Evolutionary conservation across 371 early-diverging fungal genomes (phyloP), one percentile per base, ranked within the genome.

Genomic region (Actinomucor elegans): DNA sequence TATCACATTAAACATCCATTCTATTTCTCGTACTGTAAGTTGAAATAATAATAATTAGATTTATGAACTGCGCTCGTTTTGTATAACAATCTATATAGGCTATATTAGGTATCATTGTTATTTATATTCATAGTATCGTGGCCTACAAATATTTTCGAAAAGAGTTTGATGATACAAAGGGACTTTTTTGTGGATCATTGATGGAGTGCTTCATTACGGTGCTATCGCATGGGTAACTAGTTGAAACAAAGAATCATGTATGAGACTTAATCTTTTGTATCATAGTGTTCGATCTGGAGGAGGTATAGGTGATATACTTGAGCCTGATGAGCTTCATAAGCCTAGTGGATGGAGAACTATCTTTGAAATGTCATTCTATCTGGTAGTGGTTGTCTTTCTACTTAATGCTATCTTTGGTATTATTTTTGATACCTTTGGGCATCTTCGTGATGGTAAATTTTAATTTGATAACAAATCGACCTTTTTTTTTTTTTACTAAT

Each of bases 381-480:
- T 83, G 42, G 60, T 83, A 12, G 83, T 83, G 0, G 71, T 83
- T 28, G 79, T 83, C 4, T 80, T 83, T 38, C 58, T 83, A 20
- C 35, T 80, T 27, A 83, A 83, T 61, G 83, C 77, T 11, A 79
- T 83, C 34, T 83, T 83, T 57, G 83, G 83, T 77, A 77, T 81
- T 32, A 80, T 83, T 20, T 83, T 83, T 53, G 83, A 83, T 43
- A 83, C 80, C 0, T 83, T 83, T 64, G 83, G 80, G 14, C 76
- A 77, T 57, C 67, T 83, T 17, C 71, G 83, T 55, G 80, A 83
- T 59, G 80, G 67, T 67, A 71, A 59, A 52, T 38, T 20, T 23
- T 43, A 15, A 26, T 28, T 2, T 9, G 20, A 37, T 37, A 0
- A 26, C 9, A 15, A 28, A 35, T 44, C 5, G 2, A 46, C 3